Evolutionary conservation across 2,329 filamentous ascomycete genomes (phyloP), one percentile per base, ranked within the genome.

Genomic region (Emmonsia crescens): DNA sequence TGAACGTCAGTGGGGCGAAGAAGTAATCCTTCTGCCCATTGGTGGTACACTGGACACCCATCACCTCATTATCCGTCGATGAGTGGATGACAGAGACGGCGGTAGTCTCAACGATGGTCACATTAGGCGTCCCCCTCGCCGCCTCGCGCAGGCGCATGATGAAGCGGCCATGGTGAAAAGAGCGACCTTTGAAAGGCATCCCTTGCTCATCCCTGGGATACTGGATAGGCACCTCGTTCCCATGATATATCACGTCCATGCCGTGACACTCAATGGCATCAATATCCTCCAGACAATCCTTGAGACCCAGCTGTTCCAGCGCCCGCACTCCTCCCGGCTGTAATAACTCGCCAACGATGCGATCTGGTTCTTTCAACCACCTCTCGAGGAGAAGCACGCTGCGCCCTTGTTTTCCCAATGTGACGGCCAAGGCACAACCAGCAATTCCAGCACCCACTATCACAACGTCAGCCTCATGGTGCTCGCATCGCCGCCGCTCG

Each of bases 131-230:
- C 21, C 77, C 80, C 71, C 85, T 77, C 62, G 91, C 94, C 31
- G 89, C 87, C 68, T 82, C 82, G 63, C 94, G 85, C 66, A 99
- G 78, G 72, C 89, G 86, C 76, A 82, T 85, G 69, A 99, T 91
- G 76, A 99, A 96, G 68, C 91, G 85, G 55, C 94, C 94, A 77
- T 99, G 94, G 78, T 99, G 94, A 74, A 99, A 99, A 55, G 84
- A 84, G 64, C 88, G 81, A 46, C 94, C 94, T 70, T 90, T 82
- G 1, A 89, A 86, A 33, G 44, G 66, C 78, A 80, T 63, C 72
- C 69, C 27, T 73, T 77, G 56, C 68, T 71, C 58, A 63, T 87
- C 79, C 52, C 79, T 79, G 24, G 93, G 92, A 72, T 97, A 99
- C 16, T 88, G 84, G 67, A 99, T 90, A 59, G 82, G 75, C 55